These are phyloP conservation scores for Fagopyrum esculentum DNA, from an alignment of 148 eudicot species.

Conservation along the genomic window DNA sequence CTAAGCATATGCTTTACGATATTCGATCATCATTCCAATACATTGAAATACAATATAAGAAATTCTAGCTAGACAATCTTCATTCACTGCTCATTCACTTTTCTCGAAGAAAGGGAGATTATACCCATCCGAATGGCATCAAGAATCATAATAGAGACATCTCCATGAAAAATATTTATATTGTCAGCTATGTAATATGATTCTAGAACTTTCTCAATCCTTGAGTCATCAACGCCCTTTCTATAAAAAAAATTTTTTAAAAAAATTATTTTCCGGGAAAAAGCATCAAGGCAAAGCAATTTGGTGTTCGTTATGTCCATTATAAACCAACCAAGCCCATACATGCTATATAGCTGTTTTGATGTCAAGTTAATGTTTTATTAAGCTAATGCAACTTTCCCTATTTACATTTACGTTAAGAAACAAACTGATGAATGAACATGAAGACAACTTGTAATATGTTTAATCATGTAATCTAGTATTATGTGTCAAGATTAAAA, in stretches of 20 bases:
- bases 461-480: no score
- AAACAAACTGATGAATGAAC: no score
- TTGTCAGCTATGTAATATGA: slow-evolving; percentile 53
- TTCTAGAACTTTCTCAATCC: slow-evolving; percentile 64
- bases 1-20: no score
- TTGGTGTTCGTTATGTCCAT: neutral
- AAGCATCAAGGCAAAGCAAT: neutral
- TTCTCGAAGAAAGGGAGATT: neutral
- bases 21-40: no score
- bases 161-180: slow-evolving; percentile 66
- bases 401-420: no score
- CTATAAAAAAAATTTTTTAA: neutral
- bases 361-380: neutral
- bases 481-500: no score
- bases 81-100: no score
- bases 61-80: no score
- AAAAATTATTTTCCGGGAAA: neutral
- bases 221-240: slow-evolving; percentile 37
- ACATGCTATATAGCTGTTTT: neutral
- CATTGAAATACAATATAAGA: no score
- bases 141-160: slow-evolving; percentile 53
- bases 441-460: no score
- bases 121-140: slow-evolving; percentile 55
- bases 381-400: neutral
- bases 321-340: neutral